Evolutionary conservation across 202 grass and related monocot genomes (phyloP).

Genomic region (Schoenoplectus tabernaemontani): DNA sequence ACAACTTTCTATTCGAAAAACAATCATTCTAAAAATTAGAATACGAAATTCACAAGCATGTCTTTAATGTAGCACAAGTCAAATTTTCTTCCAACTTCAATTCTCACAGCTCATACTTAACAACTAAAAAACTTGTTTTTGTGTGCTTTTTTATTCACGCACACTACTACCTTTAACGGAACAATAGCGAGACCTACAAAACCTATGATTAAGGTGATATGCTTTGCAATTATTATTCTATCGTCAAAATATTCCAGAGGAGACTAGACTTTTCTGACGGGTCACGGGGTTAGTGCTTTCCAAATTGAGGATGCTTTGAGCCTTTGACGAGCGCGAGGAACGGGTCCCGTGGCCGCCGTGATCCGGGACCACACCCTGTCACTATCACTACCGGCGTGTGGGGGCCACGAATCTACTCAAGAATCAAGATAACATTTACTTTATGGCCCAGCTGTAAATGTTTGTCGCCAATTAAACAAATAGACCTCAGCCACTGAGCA

Average conservation of each 20-base stretch:
- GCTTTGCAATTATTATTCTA: background rate
- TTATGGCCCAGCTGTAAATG: slow-evolving; percentile 7
- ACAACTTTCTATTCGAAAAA: too few species aligned
- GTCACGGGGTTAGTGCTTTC: background rate
- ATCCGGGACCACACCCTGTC: background rate
- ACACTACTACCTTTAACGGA: too few species aligned
- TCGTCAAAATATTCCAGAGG: background rate
- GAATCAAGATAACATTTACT: slow-evolving; percentile 1
- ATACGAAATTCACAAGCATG: too few species aligned
- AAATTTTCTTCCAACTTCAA: too few species aligned
- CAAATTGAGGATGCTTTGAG: background rate
- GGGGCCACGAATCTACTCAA: background rate
- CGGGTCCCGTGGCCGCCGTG: slow-evolving; percentile 1
- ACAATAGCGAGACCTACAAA: too few species aligned
- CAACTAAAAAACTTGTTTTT: background rate
- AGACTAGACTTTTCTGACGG: too few species aligned
- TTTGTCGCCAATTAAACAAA: background rate
- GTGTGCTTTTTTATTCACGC: too few species aligned
- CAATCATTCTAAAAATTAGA: too few species aligned
- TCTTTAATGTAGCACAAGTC: too few species aligned
- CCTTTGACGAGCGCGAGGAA: slow-evolving; percentile 19
- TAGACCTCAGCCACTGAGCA: background rate
- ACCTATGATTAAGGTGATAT: too few species aligned
- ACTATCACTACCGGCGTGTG: background rate
- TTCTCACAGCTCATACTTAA: background rate